These are phyloP conservation scores for Capsicum chinense DNA, from an alignment of 257 asterid species.

Conservation along the genomic window DNA sequence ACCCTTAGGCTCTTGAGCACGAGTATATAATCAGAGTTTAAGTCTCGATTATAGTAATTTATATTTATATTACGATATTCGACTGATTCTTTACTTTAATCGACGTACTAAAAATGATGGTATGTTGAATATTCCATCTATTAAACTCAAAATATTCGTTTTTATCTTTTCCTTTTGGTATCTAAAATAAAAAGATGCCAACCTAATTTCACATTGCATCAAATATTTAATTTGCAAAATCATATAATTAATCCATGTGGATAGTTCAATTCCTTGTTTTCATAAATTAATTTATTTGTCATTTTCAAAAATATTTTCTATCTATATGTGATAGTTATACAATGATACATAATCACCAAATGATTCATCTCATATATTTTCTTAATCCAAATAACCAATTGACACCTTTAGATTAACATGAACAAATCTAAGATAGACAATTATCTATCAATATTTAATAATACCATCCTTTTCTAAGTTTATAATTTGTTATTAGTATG, in stretches of 20 bases:
- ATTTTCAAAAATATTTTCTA: no score
- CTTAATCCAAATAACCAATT: neutral
- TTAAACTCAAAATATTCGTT: constrained; percentile 3
- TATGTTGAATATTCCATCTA: constrained; percentile 1
- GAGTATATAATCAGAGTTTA: no score
- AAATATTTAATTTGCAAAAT: neutral
- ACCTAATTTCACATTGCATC: neutral
- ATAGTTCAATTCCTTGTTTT: no score
- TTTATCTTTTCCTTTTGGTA: neutral
- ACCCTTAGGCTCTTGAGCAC: no score
- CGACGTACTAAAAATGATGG: no score
- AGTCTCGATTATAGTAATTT: no score
- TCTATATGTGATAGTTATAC: no score
- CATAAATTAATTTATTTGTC: neutral
- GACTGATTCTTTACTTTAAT: no score
- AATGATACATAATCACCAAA: no score
- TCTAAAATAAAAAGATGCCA: neutral
- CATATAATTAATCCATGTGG: no score
- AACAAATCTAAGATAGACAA: neutral
- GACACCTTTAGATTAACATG: neutral
- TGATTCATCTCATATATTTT: neutral
- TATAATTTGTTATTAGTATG: neutral
- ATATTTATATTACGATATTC: no score
- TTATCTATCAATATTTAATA: neutral
- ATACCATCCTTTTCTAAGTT: neutral